Evolutionary conservation across 345 rosid genomes (phyloP).

Genomic region (Gossypium raimondii): DNA sequence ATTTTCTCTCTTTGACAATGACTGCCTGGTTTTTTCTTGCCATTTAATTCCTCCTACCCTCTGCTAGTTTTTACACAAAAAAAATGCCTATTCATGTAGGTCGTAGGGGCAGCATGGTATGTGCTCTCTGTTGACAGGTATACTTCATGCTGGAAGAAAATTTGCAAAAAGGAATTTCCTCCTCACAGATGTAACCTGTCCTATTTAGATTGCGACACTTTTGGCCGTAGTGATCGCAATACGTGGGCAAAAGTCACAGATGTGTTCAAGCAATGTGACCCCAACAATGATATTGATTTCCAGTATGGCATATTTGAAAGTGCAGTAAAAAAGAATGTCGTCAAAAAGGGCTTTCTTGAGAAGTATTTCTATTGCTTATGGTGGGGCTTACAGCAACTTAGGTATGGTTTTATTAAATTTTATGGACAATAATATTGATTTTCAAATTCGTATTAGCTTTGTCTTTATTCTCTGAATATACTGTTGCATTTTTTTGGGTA

Average conservation of each 20-base stretch:
- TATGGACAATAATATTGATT: not conserved
- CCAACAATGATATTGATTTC: slow-evolving; percentile 30
- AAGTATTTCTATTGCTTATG: slow-evolving; percentile 79
- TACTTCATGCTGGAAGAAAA: slow-evolving; percentile 74
- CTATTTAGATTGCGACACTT: slow-evolving; percentile 56
- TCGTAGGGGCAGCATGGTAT: slow-evolving; percentile 86
- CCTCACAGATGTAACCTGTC: slow-evolving; percentile 35
- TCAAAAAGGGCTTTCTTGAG: slow-evolving; percentile 48
- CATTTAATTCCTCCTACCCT: not conserved
- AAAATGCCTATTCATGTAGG: slow-evolving; percentile 34
- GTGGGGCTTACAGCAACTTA: slow-evolving; percentile 91
- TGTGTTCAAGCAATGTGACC: slow-evolving; percentile 57
- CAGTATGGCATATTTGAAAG: slow-evolving; percentile 58
- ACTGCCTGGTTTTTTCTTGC: not conserved
- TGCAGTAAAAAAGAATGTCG: slow-evolving; percentile 50
- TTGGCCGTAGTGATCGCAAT: slow-evolving; percentile 26
- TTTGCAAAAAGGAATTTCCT: slow-evolving; percentile 41
- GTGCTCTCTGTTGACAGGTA: slow-evolving; percentile 70
- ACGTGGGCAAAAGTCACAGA: slow-evolving; percentile 53
- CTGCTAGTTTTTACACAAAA: not conserved
- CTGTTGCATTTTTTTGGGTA: not conserved
- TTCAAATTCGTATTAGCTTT: not conserved
- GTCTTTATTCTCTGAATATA: not conserved
- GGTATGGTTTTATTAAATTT: slow-evolving; percentile 34
- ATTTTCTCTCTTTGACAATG: not conserved